Evolutionary conservation across 768 basidiomycete species (phyloP).

Genomic region (Pulveroboletus sp.): DNA sequence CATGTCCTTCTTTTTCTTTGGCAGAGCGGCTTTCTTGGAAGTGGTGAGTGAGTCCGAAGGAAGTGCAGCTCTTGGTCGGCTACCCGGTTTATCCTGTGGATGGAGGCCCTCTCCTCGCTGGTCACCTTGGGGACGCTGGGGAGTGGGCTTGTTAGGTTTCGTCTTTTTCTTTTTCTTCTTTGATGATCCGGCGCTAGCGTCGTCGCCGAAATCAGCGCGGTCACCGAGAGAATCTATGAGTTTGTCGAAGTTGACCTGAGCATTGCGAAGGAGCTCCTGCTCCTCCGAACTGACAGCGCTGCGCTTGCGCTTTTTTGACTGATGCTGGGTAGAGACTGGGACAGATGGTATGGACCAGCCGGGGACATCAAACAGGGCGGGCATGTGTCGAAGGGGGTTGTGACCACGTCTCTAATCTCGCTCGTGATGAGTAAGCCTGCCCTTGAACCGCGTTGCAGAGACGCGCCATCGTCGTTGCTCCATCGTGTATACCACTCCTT

Average conservation of each 20-base stretch:
- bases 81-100: neutral
- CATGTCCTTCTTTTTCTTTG: conserved; percentile 16
- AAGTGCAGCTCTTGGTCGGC: conserved; percentile 9
- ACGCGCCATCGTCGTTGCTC: conserved; percentile 66
- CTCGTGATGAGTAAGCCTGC: no score
- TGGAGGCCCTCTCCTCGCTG: conserved; percentile 5
- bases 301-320: conserved; percentile 49
- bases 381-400: conserved; percentile 11
- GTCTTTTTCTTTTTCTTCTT: conserved; percentile 20
- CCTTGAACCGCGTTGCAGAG: no score
- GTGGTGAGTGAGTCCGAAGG: conserved; percentile 11
- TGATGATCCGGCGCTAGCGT: conserved; percentile 15
- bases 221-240: conserved; percentile 47
- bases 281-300: conserved; percentile 36
- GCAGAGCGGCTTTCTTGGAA: neutral
- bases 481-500: conserved; percentile 66
- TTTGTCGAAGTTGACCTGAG: conserved; percentile 57
- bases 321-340: conserved; percentile 36
- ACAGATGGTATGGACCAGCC: conserved; percentile 58
- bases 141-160: conserved; percentile 1
- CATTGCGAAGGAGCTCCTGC: conserved; percentile 34
- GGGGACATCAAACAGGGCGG: conserved; percentile 57
- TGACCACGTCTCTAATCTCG: neutral
- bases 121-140: conserved; percentile 5
- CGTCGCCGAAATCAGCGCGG: conserved; percentile 33